Evolutionary conservation across 345 rosid genomes (phyloP), one percentile per base, ranked within the genome.

Genomic region (Jatropha curcas): DNA sequence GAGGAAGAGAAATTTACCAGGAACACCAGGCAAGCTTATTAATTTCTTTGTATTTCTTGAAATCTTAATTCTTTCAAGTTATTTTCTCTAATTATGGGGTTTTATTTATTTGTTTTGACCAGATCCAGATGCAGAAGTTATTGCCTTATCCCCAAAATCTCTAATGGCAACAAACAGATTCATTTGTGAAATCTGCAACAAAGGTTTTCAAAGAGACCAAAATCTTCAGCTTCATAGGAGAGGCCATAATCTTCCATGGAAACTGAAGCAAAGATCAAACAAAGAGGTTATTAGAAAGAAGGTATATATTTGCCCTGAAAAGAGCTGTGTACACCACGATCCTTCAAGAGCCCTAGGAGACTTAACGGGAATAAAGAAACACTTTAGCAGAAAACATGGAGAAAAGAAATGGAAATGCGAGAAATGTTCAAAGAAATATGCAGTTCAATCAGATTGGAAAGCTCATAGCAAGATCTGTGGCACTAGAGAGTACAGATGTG

Each of bases 1-100:
- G 78, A 88, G 65, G 84, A 90, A 84, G 82, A 81, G 92, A 80
- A 90, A 79, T 76, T 78, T 86, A 63, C 92, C 95, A 4, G 95
- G 95, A 68, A 90, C 82, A 67, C 95, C 95, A 88, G 95, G 95
- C 79, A 73, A 84, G 85, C 22, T 39, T 33, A 10, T 37, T 45
- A 11, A 28, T 50, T 34, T 53, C 65, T 13, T 14, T 33, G 4
- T 28, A 10, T 27, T 39, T 12, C 27, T 39, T 46, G 27, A 5
- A 17, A 8, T 43, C 39, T 16, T 4, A 19, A 2, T 27, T 65
- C 37, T 60, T 41, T 20, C 30, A 19, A 35, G 9, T 63, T 43
- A 16, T 34, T 19, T 46, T 31, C 7, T 55, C 59, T 1, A n/a
- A n/a, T n/a, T n/a, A n/a, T 30, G 28, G 71, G 57, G 45, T 33